Base-by-base conservation (phyloP, 371 early-diverging fungal genomes). In the Saksenaea oblongispora region DNA sequence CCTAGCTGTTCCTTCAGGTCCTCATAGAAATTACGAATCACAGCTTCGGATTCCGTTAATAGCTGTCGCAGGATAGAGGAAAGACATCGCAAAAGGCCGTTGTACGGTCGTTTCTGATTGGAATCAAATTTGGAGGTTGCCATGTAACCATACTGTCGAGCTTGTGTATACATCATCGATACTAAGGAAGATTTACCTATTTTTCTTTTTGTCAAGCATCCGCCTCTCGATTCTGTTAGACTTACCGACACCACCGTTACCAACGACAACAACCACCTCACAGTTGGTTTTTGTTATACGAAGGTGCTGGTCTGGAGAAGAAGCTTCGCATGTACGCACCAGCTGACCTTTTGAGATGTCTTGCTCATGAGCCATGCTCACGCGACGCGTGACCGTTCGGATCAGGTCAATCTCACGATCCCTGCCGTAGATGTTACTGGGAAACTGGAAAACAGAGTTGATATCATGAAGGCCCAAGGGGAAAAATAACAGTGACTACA, bases 41-140 rank as follows among this genome's bases (percentile, higher is more conserved):
- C 75, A 4, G 71, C 68, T 56, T 76, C 76, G 14, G 81, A 69
- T 27, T 80, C 81, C 0, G 81, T 78, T 35, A 80, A 54, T 0
- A 80, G 57, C 35, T 80, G 81, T 10, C 74, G 66, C 13, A 80
- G 35, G 11, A 80, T 70, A 1, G 74, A 70, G 1, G 81, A 80
- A 8, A 80, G 54, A 36, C 81, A 78, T 10, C 68, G 69, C 13
- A 78, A 59, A 35, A 80, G 58, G 0, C 81, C 78, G 61, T 76
- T 73, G 53, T 78, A 80, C 17, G 81, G 81, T 18, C 72, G 63
- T 36, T 78, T 71, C 57, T 78, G 78, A 24, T 72, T 73, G 17
- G 67, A 70, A 55, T 80, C 81, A 22, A 80, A 80, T 63, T 80
- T 80, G 26, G 78, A 71, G 8, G 71, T 64, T 17, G 78, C 81